Evolutionary conservation across 2,329 filamentous ascomycete species (phyloP).

Genomic region (Ilyonectria mors-panacis): DNA sequence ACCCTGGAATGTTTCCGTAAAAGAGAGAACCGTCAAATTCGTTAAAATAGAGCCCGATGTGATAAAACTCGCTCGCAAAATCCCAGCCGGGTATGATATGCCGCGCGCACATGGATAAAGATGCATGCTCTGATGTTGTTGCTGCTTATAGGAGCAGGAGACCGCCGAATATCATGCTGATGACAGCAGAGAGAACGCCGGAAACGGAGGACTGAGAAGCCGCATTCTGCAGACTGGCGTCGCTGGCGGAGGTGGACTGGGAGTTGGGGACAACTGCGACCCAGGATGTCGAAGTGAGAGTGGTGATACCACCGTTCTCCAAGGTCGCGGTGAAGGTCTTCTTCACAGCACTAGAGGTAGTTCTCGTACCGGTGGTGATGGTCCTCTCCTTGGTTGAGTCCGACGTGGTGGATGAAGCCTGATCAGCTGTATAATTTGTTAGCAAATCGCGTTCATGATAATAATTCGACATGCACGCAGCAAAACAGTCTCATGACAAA

Average conservation of each 20-base stretch:
- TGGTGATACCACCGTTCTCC: constrained; percentile 60
- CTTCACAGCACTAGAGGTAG: constrained; percentile 55
- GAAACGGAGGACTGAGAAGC: constrained; percentile 46
- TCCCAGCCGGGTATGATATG: neutral
- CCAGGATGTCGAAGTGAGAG: constrained; percentile 65
- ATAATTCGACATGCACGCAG: neutral
- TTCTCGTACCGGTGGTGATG: constrained; percentile 53
- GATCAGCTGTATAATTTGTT: constrained; percentile 25
- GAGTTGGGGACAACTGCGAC: constrained; percentile 60
- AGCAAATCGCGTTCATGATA: constrained; percentile 15
- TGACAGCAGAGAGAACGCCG: constrained; percentile 45
- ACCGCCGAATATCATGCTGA: constrained; percentile 49
- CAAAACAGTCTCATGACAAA: constrained; percentile 23
- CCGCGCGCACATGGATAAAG: neutral
- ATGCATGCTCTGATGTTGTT: neutral
- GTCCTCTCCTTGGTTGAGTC: constrained; percentile 47
- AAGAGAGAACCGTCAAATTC: constrained; percentile 47
- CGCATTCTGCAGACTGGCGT: constrained; percentile 57
- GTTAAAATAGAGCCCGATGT: constrained; percentile 36
- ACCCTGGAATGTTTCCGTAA: constrained; percentile 14
- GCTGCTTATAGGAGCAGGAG: constrained; percentile 47
- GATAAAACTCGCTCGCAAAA: constrained; percentile 19
- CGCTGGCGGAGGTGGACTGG: constrained; percentile 46
- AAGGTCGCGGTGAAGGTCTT: constrained; percentile 63
- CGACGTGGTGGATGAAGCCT: constrained; percentile 41